Evolutionary conservation across 176 grass and related monocot genomes (phyloP).

Genomic region (Panicum miliaceum): DNA sequence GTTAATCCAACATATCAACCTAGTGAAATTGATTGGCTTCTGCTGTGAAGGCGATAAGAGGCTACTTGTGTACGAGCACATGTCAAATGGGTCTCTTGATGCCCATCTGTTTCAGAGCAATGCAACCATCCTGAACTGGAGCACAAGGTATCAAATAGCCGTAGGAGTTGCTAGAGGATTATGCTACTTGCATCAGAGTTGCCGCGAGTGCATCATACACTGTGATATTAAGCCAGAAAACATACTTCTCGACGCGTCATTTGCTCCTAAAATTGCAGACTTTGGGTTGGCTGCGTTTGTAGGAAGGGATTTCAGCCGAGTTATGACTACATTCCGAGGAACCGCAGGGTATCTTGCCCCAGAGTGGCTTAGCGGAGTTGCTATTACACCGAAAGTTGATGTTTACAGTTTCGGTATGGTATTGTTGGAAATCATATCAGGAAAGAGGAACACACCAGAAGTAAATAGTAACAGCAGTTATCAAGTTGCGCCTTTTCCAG

Average conservation of each 20-base stretch:
- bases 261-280: constrained; percentile 70
- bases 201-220: constrained; percentile 64
- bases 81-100: constrained; percentile 20
- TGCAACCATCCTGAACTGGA: constrained; percentile 21
- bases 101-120: neutral
- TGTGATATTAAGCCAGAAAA: constrained; percentile 71
- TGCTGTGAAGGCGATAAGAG: neutral
- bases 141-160: constrained; percentile 42
- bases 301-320: constrained; percentile 61
- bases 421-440: constrained; percentile 60
- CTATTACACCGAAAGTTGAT: constrained; percentile 57
- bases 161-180: constrained; percentile 61
- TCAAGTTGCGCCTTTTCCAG: constrained; percentile 21
- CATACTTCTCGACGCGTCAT: constrained; percentile 48
- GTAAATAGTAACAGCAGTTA: constrained; percentile 12
- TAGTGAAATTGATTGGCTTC: constrained; percentile 20
- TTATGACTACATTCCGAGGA: constrained; percentile 64
- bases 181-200: constrained; percentile 63
- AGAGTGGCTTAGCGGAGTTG: constrained; percentile 55
- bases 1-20: constrained; percentile 2
- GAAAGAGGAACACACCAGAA: constrained; percentile 29
- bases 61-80: constrained; percentile 20
- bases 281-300: constrained; percentile 70
- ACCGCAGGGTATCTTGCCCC: constrained; percentile 69
- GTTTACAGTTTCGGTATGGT: constrained; percentile 72